Conservation (phyloP, 2,329 filamentous ascomycete species). For the Ceratocystis ficicola region DNA sequence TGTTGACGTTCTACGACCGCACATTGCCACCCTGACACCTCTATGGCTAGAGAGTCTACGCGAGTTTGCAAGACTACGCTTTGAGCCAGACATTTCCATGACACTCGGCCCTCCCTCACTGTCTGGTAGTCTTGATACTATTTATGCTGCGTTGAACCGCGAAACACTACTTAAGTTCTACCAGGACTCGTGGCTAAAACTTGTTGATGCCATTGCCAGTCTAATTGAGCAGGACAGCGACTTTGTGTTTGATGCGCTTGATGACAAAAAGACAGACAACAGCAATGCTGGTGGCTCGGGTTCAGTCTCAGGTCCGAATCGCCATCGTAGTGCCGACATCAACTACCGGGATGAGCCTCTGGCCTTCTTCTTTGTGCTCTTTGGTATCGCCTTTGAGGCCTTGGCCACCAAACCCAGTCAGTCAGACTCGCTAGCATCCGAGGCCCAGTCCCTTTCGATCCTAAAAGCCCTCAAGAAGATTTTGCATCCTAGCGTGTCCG, state of each 20-base stretch:
- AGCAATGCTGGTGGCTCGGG: conserved; percentile 33
- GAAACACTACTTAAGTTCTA: conserved; percentile 93
- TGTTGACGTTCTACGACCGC: conserved; percentile 74
- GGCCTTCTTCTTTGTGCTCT: conserved; percentile 97
- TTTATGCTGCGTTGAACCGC: conserved; percentile 87
- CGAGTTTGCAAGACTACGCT: conserved; percentile 83
- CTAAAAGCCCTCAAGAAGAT: conserved; percentile 90
- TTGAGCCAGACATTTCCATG: conserved; percentile 94
- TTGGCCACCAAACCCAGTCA: conserved; percentile 59
- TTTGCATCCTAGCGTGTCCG: conserved; percentile 81
- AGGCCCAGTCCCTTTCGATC: conserved; percentile 76
- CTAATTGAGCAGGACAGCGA: conserved; percentile 95
- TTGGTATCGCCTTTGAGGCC: conserved; percentile 91
- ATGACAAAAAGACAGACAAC: conserved; percentile 58
- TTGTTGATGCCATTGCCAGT: conserved; percentile 94
- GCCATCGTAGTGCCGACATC: conserved; percentile 51
- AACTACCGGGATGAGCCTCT: conserved; percentile 97
- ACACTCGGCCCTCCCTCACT: conserved; percentile 69
- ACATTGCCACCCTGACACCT: conserved; percentile 80
- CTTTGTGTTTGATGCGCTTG: conserved; percentile 91
- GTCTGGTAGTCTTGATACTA: conserved; percentile 77
- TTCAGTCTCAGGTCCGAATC: not conserved
- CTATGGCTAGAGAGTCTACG: conserved; percentile 86
- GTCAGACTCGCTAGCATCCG: conserved; percentile 51
- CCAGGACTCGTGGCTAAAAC: conserved; percentile 89